Percentiles rank a stretch among this genome's conserved stretches.
phyloP scores from a whole-genome alignment of 805 yeast species.

The Wickerhamiella siamensis region DNA sequence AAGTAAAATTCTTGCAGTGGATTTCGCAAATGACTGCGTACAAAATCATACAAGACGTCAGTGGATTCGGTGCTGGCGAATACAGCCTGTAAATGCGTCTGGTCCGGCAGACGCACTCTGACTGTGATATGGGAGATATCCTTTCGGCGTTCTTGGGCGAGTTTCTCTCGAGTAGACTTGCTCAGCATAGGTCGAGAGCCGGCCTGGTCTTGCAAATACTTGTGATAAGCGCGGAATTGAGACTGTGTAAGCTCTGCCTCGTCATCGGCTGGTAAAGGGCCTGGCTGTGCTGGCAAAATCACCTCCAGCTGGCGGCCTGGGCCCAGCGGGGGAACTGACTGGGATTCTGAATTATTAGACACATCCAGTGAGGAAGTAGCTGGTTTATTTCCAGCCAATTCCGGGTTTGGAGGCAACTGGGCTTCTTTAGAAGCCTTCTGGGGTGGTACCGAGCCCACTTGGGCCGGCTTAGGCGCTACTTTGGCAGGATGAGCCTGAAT shows the following conservation, averaged over 20 bases:
- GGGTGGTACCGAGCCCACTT: neutral
- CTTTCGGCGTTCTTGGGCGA: slow-evolving; percentile 18
- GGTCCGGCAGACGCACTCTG: slow-evolving; percentile 47
- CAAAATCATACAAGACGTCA: slow-evolving; percentile 23
- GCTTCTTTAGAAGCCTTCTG: neutral
- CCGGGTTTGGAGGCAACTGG: neutral
- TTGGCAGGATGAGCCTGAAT: neutral
- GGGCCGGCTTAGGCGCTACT: neutral
- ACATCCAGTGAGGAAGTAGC: too few relatives aligned
- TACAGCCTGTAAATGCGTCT: slow-evolving; percentile 35
- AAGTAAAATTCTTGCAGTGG: slow-evolving; percentile 27
- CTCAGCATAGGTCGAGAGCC: slow-evolving; percentile 33
- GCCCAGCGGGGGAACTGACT: neutral
- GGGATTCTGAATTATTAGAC: too few relatives aligned
- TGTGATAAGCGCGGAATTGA: slow-evolving; percentile 41
- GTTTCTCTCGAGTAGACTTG: slow-evolving; percentile 27
- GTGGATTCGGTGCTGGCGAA: slow-evolving; percentile 34
- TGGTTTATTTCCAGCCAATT: too few relatives aligned
- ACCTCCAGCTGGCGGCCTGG: neutral
- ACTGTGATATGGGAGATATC: slow-evolving; percentile 27
- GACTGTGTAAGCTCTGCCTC: slow-evolving; percentile 34
- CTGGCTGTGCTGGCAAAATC: neutral
- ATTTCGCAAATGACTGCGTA: slow-evolving; percentile 21
- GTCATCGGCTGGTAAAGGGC: slow-evolving; percentile 14
- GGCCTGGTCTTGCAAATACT: slow-evolving; percentile 30